Evolutionary conservation across 805 yeast species (phyloP), one percentile per base, ranked within the genome.

Genomic region (Myxozyma monticola): DNA sequence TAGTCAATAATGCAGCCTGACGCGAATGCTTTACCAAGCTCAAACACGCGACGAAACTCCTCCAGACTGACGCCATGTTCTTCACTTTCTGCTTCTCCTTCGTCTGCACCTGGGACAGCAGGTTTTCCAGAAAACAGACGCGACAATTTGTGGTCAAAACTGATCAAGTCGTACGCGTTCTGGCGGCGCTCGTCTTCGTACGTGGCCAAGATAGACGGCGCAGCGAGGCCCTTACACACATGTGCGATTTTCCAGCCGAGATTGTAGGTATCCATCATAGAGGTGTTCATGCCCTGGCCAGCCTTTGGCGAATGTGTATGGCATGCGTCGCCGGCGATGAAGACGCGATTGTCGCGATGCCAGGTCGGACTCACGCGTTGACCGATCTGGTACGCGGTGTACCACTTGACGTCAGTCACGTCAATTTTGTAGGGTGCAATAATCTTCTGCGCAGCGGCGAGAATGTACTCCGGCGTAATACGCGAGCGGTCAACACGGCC

Each of bases 201-300:
- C 9, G 71, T 65, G n/a, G 37, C 34, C 52, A 68, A 56, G n/a
- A 68, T 57, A 12, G 56, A 56, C 9, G 52, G 45, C 17, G 43
- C 38, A n/a, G 67, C 58, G 33, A 64, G 49, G 3, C 70, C 70
- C 36, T 66, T 66, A 45, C 61, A 49, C 15, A 68, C 68, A 42
- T 55, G 53, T 3, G 69, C 70, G 18, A 68, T 42, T 49, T 68
- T 68, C 70, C 70, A 68, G 12, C 65, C 69, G 22, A 66, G 57
- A 42, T 66, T 66, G 46, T 42, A 66, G 17, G 68, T 65, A 49
- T 66, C 69, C 59, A 49, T 50, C 57, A 62, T 55, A 5, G 66
- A 60, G 24, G 64, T 68, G 38, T 67, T 67, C 70, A 65, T 65
- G 22, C 71, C 71, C 45, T 67, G 71, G 12, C 67, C 71, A 38